Conservation (phyloP, 2,329 filamentous ascomycete species). For the Cryphonectria nitschkei region DNA sequence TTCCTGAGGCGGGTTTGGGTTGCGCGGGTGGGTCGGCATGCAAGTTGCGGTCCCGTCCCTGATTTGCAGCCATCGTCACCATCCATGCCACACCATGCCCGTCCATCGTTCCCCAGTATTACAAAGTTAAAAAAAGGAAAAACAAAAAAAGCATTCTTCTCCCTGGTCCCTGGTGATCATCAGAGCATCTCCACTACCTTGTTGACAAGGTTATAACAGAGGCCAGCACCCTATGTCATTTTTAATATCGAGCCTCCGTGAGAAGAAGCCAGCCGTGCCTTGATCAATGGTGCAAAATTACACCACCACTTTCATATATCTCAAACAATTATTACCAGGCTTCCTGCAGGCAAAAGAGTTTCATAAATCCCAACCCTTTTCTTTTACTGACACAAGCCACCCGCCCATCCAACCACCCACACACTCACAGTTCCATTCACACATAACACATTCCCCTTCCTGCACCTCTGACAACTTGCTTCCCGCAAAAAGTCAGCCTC, state of each 20-base stretch:
- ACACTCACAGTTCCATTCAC: not conserved
- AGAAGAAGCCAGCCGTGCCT: not conserved
- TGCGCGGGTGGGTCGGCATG: not conserved
- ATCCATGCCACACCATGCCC: not conserved
- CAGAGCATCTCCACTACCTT: not conserved
- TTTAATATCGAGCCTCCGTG: not conserved
- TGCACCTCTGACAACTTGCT: not conserved
- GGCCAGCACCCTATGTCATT: not conserved
- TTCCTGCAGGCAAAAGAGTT: conserved; percentile 2
- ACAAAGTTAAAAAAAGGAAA: not conserved
- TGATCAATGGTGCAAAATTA: not conserved
- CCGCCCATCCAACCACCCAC: not conserved
- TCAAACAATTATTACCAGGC: not conserved
- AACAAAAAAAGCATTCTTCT: not conserved
- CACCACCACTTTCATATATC: conserved; percentile 4
- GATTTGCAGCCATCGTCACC: not conserved
- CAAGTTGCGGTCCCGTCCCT: not conserved
- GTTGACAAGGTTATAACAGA: not conserved
- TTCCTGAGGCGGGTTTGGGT: not conserved
- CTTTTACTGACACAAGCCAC: not conserved
- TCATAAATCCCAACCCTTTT: not conserved
- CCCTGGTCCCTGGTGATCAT: not conserved
- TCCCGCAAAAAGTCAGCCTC: not conserved
- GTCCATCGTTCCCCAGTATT: not conserved
- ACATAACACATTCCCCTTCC: not conserved